These are phyloP conservation scores for Apium graveolens DNA, from an alignment of 129 eudicot species.

Conservation along the genomic window DNA sequence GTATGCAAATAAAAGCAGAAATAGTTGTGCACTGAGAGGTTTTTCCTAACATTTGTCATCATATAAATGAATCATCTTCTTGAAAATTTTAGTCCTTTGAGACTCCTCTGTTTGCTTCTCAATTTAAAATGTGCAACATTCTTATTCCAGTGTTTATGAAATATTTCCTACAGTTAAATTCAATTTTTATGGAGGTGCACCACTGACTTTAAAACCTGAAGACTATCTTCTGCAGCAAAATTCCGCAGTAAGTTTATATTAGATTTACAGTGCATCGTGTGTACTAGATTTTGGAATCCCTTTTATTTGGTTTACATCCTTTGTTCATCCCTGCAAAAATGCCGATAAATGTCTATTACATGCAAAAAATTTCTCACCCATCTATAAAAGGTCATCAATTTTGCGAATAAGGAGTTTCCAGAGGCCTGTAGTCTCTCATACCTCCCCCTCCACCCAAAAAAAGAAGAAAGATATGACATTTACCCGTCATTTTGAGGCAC, in stretches of 20 bases:
- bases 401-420: not conserved
- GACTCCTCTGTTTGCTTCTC: not conserved
- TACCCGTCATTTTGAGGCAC: not conserved
- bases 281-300: not conserved
- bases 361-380: not conserved
- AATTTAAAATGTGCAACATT: not conserved
- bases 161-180: constrained; percentile 70
- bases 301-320: not conserved
- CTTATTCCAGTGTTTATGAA: constrained; percentile 46
- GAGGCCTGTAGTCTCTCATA: not conserved
- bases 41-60: not conserved
- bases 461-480: not conserved
- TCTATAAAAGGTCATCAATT: not conserved
- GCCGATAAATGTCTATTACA: not conserved
- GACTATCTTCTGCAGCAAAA: constrained; percentile 82
- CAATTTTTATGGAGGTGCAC: constrained; percentile 87
- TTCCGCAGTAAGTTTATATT: constrained; percentile 44
- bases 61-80: constrained; percentile 5
- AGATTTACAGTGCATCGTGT: not conserved
- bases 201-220: constrained; percentile 62
- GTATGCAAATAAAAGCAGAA: no score
- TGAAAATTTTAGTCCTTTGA: constrained; percentile 1
- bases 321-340: not conserved
- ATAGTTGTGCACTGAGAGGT: constrained; percentile 82
- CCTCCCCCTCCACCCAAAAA: not conserved